Conservation (phyloP, 768 basidiomycete species). For the Trametes gibbosa region DNA sequence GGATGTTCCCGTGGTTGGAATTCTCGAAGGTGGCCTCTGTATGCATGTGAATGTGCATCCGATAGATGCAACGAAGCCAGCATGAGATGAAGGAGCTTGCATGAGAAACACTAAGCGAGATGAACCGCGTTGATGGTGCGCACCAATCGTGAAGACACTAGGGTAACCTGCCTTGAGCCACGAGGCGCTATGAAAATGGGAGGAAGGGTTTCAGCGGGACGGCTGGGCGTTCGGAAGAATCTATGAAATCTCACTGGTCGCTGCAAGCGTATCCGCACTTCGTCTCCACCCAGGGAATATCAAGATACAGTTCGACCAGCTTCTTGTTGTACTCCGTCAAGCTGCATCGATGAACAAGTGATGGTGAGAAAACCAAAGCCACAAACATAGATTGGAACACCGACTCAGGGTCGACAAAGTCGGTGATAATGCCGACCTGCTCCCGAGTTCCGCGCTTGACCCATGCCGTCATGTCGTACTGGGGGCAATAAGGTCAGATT, state of each 20-base stretch:
- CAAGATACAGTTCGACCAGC: slow-evolving; percentile 74
- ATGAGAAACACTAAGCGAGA: slow-evolving; percentile 13
- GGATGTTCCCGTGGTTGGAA: slow-evolving; percentile 75
- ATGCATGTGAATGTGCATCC: slow-evolving; percentile 12
- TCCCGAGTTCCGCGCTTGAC: slow-evolving; percentile 67
- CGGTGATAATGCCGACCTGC: slow-evolving; percentile 78
- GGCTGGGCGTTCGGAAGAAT: slow-evolving; percentile 18
- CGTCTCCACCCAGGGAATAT: slow-evolving; percentile 85
- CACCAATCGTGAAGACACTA: slow-evolving; percentile 80
- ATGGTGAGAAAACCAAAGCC: slow-evolving; percentile 2
- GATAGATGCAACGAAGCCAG: slow-evolving; percentile 1
- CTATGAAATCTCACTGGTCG: slow-evolving; percentile 63
- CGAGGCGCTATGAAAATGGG: slow-evolving; percentile 54
- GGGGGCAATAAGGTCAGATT: slow-evolving; percentile 14
- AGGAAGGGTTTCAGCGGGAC: slow-evolving; percentile 25
- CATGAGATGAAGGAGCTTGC: background rate
- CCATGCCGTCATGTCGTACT: slow-evolving; percentile 96
- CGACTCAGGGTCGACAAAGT: slow-evolving; percentile 59
- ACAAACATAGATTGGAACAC: slow-evolving; percentile 11
- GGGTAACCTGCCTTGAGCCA: slow-evolving; percentile 87
- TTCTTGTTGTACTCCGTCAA: slow-evolving; percentile 79
- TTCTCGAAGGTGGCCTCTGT: slow-evolving; percentile 70
- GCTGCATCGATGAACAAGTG: slow-evolving; percentile 37
- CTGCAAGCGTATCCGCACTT: slow-evolving; percentile 94
- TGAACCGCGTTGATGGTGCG: slow-evolving; percentile 23